phyloP scores from a whole-genome alignment of 768 basidiomycete genomes.

The Cantharellus anzutake region DNA sequence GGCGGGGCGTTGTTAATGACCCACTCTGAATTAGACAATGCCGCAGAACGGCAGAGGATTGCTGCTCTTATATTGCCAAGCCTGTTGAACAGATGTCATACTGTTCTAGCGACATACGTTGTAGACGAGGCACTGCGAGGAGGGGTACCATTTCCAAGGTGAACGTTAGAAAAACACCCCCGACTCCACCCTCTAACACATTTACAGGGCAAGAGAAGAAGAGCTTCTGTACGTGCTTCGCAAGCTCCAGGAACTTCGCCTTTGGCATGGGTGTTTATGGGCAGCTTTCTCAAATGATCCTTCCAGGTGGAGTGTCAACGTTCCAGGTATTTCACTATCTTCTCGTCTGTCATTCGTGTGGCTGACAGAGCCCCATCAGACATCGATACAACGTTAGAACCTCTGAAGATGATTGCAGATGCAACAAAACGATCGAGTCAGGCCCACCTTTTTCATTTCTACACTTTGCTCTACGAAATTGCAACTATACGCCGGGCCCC shows the following conservation, averaged over 20 bases:
- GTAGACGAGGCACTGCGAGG: conserved; percentile 79
- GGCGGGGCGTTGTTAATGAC: background rate
- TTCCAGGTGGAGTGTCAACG: conserved; percentile 30
- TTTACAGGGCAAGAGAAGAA: conserved; percentile 58
- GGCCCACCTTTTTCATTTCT: conserved; percentile 82
- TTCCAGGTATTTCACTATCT: conserved; percentile 29
- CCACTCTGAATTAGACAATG: conserved; percentile 30
- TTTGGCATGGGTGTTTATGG: conserved; percentile 64
- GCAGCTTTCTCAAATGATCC: conserved; percentile 53
- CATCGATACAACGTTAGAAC: conserved; percentile 27
- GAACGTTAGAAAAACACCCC: background rate
- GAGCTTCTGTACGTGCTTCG: conserved; percentile 71
- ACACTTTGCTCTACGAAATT: conserved; percentile 59
- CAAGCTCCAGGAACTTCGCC: conserved; percentile 48
- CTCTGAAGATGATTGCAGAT: conserved; percentile 42
- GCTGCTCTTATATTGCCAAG: conserved; percentile 55
- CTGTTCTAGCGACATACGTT: conserved; percentile 49
- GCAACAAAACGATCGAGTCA: conserved; percentile 53
- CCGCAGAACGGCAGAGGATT: conserved; percentile 39
- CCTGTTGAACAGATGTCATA: conserved; percentile 57
- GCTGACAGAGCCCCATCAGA: conserved; percentile 9
- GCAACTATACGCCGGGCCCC: conserved; percentile 48
- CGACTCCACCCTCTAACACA: background rate
- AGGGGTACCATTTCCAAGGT: conserved; percentile 76
- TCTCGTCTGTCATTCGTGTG: conserved; percentile 8